Evolutionary conservation across 805 yeast genomes (phyloP).

Genomic region (Priceomyces fermenticarens): DNA sequence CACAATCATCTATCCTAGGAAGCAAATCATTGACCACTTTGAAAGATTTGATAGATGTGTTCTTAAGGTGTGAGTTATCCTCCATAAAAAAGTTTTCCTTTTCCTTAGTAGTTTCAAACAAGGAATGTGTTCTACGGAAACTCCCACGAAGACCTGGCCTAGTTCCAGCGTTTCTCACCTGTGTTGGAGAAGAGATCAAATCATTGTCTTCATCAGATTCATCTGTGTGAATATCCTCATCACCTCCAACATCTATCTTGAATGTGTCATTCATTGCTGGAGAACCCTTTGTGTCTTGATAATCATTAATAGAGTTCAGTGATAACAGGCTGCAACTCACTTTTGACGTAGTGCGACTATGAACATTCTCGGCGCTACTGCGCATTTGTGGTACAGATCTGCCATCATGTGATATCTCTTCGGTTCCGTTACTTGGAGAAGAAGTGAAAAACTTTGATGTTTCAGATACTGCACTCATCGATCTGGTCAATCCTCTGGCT

Average conservation of each 20-base stretch:
- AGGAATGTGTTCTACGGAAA: conserved; percentile 63
- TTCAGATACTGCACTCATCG: conserved; percentile 19
- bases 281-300: conserved; percentile 13
- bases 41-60: conserved; percentile 28
- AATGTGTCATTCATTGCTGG: conserved; percentile 12
- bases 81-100: conserved; percentile 18
- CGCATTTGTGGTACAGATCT: not conserved
- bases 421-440: not conserved
- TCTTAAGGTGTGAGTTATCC: conserved; percentile 31
- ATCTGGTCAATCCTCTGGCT: conserved; percentile 16
- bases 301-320: conserved; percentile 5
- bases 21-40: conserved; percentile 52
- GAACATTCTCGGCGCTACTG: no score
- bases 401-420: not conserved
- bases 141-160: conserved; percentile 14
- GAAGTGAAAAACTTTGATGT: conserved; percentile 11
- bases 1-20: conserved; percentile 62
- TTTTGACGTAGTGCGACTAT: no score
- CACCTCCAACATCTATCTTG: not conserved
- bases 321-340: no score
- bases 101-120: conserved; percentile 54
- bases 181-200: not conserved
- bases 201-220: not conserved
- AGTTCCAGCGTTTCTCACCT: not conserved
- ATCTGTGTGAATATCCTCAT: not conserved